A percentile compares a stretch with the other conserved stretches of the same genome.
Conservation (phyloP, 2,329 filamentous ascomycete species). For the Cladosporium sp. region DNA sequence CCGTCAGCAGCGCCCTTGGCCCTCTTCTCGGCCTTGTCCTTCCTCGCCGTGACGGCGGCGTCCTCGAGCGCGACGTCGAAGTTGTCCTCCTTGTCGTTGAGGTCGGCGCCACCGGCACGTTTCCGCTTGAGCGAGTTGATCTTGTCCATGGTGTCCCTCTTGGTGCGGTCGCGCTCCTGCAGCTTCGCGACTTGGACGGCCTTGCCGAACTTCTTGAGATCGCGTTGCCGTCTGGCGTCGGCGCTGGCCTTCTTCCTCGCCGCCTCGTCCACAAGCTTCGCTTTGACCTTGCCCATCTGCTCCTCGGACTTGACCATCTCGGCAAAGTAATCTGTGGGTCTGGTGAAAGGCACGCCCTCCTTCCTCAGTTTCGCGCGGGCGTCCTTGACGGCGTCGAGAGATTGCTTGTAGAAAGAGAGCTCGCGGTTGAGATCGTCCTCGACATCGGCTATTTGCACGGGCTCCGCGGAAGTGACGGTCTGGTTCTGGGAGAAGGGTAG, state of each 20-base stretch:
- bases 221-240: constrained; percentile 85
- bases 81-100: constrained; percentile 69
- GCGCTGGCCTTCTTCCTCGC: constrained; percentile 86
- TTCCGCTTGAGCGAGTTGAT: constrained; percentile 94
- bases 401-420: constrained; percentile 87
- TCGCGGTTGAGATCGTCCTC: constrained; percentile 91
- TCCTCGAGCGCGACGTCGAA: constrained; percentile 87
- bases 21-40: constrained; percentile 37
- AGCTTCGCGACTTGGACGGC: constrained; percentile 94
- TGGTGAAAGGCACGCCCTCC: constrained; percentile 79
- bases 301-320: constrained; percentile 99
- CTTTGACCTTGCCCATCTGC: constrained; percentile 95
- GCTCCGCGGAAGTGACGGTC: constrained; percentile 62
- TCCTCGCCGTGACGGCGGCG: constrained; percentile 49
- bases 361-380: constrained; percentile 71
- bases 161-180: constrained; percentile 88
- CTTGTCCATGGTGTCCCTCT: constrained; percentile 90
- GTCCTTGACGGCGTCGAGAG: constrained; percentile 68
- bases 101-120: constrained; percentile 67
- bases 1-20: constrained; percentile 27
- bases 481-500: constrained; percentile 82
- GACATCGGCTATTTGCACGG: constrained; percentile 72
- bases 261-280: constrained; percentile 86
- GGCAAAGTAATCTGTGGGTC: constrained; percentile 92
- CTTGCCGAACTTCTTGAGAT: constrained; percentile 99